Evolutionary conservation across 2,329 filamentous ascomycete genomes (phyloP).

Genomic region (Penicillium sp.): DNA sequence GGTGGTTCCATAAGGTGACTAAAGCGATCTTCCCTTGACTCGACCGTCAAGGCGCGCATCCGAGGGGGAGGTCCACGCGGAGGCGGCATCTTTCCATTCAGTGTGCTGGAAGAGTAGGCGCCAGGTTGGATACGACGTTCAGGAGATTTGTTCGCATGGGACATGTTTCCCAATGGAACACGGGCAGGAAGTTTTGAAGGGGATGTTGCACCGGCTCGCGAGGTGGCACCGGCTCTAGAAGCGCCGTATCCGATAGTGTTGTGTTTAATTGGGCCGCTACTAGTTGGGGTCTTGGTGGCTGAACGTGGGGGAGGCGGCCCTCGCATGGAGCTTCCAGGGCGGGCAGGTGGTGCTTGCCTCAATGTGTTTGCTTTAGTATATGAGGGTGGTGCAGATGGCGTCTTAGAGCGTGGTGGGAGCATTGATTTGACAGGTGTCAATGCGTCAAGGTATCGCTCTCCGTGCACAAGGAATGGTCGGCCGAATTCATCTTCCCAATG

Average conservation of each 20-base stretch:
- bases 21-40: conserved; percentile 45
- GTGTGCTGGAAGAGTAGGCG: conserved; percentile 42
- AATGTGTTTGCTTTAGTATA: conserved; percentile 27
- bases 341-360: conserved; percentile 32
- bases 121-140: conserved; percentile 61
- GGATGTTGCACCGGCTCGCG: conserved; percentile 39
- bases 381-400: conserved; percentile 40
- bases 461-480: conserved; percentile 87
- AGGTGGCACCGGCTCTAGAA: conserved; percentile 33
- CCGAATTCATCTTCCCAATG: conserved; percentile 93
- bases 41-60: conserved; percentile 77
- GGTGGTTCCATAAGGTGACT: conserved; percentile 41
- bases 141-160: conserved; percentile 68
- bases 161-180: conserved; percentile 48
- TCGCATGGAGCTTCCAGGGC: conserved; percentile 38
- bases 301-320: conserved; percentile 44
- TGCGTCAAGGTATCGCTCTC: conserved; percentile 83
- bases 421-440: conserved; percentile 69
- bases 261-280: conserved; percentile 40
- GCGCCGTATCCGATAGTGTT: conserved; percentile 36
- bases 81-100: conserved; percentile 51
- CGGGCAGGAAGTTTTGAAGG: conserved; percentile 51
- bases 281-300: conserved; percentile 49
- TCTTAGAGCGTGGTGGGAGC: conserved; percentile 55
- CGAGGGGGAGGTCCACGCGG: conserved; percentile 72